These are phyloP conservation scores for Mariannaea elegans DNA, from an alignment of 2,329 filamentous ascomycete genomes.

Conservation along the genomic window DNA sequence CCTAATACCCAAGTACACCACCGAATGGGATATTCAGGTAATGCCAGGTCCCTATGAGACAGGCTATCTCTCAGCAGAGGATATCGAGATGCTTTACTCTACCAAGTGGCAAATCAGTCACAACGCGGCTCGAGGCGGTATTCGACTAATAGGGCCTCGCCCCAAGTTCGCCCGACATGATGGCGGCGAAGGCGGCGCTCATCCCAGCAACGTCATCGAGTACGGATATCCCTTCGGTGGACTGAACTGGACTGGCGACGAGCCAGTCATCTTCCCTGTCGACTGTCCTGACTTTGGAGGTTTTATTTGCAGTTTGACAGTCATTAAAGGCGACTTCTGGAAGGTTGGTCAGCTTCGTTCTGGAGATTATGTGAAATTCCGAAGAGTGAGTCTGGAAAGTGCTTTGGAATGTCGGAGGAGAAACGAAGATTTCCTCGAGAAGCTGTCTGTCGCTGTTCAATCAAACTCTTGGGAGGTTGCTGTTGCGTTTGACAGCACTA, in stretches of 20 bases:
- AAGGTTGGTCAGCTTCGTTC: constrained; percentile 48
- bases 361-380: constrained; percentile 35
- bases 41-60: constrained; percentile 46
- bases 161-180: constrained; percentile 66
- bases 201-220: constrained; percentile 60
- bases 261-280: constrained; percentile 44
- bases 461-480: constrained; percentile 10
- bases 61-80: constrained; percentile 50
- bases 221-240: constrained; percentile 54
- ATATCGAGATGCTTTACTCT: constrained; percentile 65
- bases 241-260: constrained; percentile 48
- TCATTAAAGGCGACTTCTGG: constrained; percentile 47
- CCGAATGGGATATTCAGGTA: constrained; percentile 33
- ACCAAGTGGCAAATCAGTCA: constrained; percentile 69
- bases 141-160: constrained; percentile 66
- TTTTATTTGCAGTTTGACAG: constrained; percentile 41
- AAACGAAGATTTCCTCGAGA: constrained; percentile 17
- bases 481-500: constrained; percentile 6
- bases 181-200: constrained; percentile 70
- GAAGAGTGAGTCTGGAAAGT: constrained; percentile 52
- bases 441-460: neutral
- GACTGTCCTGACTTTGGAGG: constrained; percentile 47
- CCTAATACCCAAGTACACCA: constrained; percentile 17
- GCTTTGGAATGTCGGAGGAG: constrained; percentile 6
- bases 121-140: constrained; percentile 67